A percentile compares a stretch with the other conserved stretches of the same genome.
Evolutionary conservation across 2,329 filamentous ascomycete genomes (phyloP).

Genomic region (Scedosporium boydii): DNA sequence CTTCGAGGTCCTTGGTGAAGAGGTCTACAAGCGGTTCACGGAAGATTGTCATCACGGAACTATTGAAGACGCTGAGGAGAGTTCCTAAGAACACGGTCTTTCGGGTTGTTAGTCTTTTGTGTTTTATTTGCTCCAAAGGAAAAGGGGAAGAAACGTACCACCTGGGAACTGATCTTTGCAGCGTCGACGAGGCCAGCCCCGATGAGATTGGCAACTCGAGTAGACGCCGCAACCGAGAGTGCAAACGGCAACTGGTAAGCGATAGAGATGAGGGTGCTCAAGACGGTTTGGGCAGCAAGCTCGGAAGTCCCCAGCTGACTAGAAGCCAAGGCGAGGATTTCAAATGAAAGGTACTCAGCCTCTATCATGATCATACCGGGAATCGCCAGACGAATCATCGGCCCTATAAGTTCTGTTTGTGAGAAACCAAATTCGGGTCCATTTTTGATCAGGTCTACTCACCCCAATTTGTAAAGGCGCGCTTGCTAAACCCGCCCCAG

Average conservation of each 20-base stretch:
- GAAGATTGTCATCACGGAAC: slow-evolving; percentile 57
- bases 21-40: slow-evolving; percentile 67
- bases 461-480: slow-evolving; percentile 67
- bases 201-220: slow-evolving; percentile 84
- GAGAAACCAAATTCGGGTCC: neutral
- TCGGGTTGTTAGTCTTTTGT: neutral
- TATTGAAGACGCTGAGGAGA: slow-evolving; percentile 70
- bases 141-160: slow-evolving; percentile 36
- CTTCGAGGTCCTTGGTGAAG: slow-evolving; percentile 65
- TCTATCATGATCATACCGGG: slow-evolving; percentile 91
- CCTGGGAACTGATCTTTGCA: slow-evolving; percentile 70
- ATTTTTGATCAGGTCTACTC: slow-evolving; percentile 5
- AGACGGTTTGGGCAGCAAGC: slow-evolving; percentile 79
- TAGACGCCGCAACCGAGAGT: slow-evolving; percentile 78
- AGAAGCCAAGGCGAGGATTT: slow-evolving; percentile 75
- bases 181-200: slow-evolving; percentile 75
- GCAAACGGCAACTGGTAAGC: slow-evolving; percentile 92
- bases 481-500: slow-evolving; percentile 71
- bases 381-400: slow-evolving; percentile 76
- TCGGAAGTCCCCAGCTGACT: slow-evolving; percentile 70
- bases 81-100: slow-evolving; percentile 50
- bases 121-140: neutral
- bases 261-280: slow-evolving; percentile 68
- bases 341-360: slow-evolving; percentile 88
- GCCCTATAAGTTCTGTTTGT: slow-evolving; percentile 18